Base-by-base conservation (phyloP, 1,139 yeast genomes). In the Yamadazyma triangularis region DNA sequence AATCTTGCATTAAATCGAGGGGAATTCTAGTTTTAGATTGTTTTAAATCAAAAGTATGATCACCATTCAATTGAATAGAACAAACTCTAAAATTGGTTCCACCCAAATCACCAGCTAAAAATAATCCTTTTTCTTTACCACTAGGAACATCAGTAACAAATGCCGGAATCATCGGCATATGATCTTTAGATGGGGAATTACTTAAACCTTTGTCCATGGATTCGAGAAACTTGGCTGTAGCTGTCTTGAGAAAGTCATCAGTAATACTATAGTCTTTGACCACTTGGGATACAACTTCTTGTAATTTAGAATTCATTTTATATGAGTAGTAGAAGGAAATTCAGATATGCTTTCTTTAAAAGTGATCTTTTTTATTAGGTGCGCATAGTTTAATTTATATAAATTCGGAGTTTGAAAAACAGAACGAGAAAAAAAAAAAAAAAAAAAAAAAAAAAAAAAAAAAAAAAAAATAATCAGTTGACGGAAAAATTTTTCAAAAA, bases 31-130 rank as follows among this genome's bases (percentile, higher is more conserved):
- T 70, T 56, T 88, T 88, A 28, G 77, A 63, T 57, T 88, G 95
- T 44, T 74, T 71, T 41, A 87, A 64, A 24, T 66, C 66, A 56
- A 79, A 86, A 13, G 88, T 79, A 44, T 84, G 86, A 54, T 87
- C 86, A 27, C 96, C 96, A 31, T 77, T 70, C 44, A 89, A 69
- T 23, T 70, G 53, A 28, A 88, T 85, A 3, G 95, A 86, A 52
- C 96, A 87, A 23, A 88, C 95, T 49, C 96, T 70, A 57, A 89
- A 80, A 54, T 87, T 85, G 33, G 95, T 84, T 30, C 95, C 95
- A 42, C 95, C 95, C 32, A 86, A 68, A 51, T 85, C 95, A 12
- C 87, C 91, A 30, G 95, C 95, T 34, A 86, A 65, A 39, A 65
- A 74, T 29, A 81, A 63, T 14, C 96, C 96, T 31, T 63, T 68